phyloP scores from a whole-genome alignment of 306 rosid species.

The Corylus avellana region DNA sequence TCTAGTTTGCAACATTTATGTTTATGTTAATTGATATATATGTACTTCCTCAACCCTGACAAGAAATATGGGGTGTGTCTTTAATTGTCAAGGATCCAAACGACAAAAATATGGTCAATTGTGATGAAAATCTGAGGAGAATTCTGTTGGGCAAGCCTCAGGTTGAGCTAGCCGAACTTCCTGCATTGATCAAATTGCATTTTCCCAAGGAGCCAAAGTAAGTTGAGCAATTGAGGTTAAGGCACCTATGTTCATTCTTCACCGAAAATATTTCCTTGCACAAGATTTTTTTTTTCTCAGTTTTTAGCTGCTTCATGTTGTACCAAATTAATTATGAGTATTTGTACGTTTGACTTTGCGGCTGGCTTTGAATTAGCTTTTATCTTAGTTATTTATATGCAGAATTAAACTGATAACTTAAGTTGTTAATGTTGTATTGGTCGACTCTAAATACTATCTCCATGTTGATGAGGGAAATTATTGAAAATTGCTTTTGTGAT shows the following conservation, averaged over 20 bases:
- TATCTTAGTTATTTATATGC: not conserved
- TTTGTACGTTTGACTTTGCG: not conserved
- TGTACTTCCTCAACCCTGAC: conserved; percentile 14
- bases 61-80: conserved; percentile 24
- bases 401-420: not conserved
- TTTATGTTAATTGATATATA: conserved; percentile 6
- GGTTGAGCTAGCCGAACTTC: conserved; percentile 85
- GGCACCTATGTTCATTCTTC: not conserved
- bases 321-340: not conserved
- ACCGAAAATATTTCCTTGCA: not conserved
- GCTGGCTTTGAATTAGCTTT: not conserved
- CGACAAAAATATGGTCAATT: conserved; percentile 83
- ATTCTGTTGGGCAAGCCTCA: conserved; percentile 74
- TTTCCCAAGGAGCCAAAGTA: conserved; percentile 79
- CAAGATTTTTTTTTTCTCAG: conserved; percentile 22
- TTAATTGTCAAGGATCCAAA: conserved; percentile 61
- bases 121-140: conserved; percentile 74
- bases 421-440: not conserved
- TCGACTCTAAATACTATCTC: not conserved
- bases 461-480: not conserved
- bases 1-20: not conserved
- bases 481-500: not conserved
- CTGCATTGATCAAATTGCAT: conserved; percentile 79
- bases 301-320: conserved; percentile 36
- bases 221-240: conserved; percentile 24